Conservation (phyloP, 176 grass and related monocot species). For the Eleusine coracana region DNA sequence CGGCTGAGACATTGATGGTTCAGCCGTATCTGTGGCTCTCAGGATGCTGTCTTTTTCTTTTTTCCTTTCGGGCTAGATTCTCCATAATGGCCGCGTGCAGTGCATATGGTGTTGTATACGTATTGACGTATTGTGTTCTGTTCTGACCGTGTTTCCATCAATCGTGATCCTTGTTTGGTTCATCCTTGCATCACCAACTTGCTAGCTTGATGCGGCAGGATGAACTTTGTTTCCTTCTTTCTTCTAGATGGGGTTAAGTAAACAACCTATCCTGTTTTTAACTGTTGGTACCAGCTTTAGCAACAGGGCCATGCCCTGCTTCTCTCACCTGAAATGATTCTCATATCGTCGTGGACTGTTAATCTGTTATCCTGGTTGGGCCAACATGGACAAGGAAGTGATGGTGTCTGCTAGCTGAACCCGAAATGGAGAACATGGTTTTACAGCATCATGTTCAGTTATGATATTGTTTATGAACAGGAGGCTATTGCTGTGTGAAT, state of each 20-base stretch:
- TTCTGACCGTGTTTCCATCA: background rate
- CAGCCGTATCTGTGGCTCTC: constrained; percentile 25
- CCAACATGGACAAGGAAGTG: background rate
- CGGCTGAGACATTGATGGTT: constrained; percentile 38
- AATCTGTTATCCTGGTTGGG: background rate
- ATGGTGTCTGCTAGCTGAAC: background rate
- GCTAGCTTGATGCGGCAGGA: background rate
- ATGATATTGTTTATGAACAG: background rate
- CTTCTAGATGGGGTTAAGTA: background rate
- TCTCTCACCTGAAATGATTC: background rate
- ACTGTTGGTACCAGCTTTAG: background rate
- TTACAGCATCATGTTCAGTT: too few species aligned
- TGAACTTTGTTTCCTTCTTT: background rate
- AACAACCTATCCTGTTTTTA: background rate
- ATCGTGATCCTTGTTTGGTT: background rate
- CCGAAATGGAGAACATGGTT: constrained; percentile 23
- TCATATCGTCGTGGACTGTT: background rate
- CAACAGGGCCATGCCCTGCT: background rate
- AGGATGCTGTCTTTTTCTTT: background rate
- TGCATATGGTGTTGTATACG: background rate
- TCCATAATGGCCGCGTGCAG: background rate
- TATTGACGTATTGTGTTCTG: too few species aligned
- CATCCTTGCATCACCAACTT: background rate
- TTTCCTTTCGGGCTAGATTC: background rate
- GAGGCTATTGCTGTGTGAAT: too few species aligned